phyloP scores from a whole-genome alignment of 257 asterid genomes.

The Paulownia fortunei region DNA sequence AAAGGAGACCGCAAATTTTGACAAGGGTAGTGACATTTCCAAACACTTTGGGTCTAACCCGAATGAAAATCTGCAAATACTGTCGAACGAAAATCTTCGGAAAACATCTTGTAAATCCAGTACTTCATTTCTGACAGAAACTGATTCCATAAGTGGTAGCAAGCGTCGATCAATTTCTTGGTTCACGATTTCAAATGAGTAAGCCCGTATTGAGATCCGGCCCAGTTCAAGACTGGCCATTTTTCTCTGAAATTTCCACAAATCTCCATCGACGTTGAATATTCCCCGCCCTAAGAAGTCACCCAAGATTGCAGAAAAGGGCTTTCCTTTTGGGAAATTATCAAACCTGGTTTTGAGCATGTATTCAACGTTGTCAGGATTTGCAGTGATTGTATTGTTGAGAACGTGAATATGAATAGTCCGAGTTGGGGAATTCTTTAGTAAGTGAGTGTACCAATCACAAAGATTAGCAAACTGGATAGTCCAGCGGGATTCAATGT shows the following conservation, averaged over 20 bases:
- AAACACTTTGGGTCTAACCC: slow-evolving; percentile 50
- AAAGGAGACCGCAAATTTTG: slow-evolving; percentile 46
- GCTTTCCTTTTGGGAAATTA: slow-evolving; percentile 70
- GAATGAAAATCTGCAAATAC: slow-evolving; percentile 45
- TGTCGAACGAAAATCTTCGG: slow-evolving; percentile 44
- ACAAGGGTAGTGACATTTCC: slow-evolving; percentile 38
- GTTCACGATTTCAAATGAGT: slow-evolving; percentile 38
- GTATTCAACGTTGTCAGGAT: slow-evolving; percentile 70
- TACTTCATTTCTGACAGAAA: background rate
- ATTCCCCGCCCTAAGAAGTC: slow-evolving; percentile 75
- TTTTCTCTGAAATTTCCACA: slow-evolving; percentile 60
- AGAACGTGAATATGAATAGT: slow-evolving; percentile 77
- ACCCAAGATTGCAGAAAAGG: slow-evolving; percentile 65
- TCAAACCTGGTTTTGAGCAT: slow-evolving; percentile 64
- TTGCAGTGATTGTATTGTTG: slow-evolving; percentile 64
- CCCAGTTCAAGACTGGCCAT: slow-evolving; percentile 63
- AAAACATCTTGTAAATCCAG: slow-evolving; percentile 54
- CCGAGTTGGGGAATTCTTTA: slow-evolving; percentile 53
- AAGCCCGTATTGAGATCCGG: slow-evolving; percentile 43
- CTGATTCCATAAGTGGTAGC: slow-evolving; percentile 36
- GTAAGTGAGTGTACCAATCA: slow-evolving; percentile 80
- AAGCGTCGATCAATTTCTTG: slow-evolving; percentile 43
- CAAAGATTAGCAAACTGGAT: slow-evolving; percentile 55
- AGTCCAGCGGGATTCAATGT: slow-evolving; percentile 55
- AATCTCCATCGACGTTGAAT: slow-evolving; percentile 75